Evolutionary conservation across 148 eudicot genomes (phyloP).

Genomic region (Amaranthus hypochondriacus): DNA sequence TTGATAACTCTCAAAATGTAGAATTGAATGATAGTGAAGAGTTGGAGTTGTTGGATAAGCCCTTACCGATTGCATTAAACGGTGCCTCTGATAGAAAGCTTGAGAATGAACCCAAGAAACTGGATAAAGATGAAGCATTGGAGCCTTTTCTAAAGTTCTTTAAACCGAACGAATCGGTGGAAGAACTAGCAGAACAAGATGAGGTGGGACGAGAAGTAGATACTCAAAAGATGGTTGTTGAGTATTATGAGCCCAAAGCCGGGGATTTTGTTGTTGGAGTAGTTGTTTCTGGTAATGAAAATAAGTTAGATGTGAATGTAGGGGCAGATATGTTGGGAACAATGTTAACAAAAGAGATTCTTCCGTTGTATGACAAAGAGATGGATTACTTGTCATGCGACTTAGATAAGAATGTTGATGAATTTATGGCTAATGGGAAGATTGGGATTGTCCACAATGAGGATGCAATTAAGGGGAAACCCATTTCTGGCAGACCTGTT

Average conservation of each 20-base stretch:
- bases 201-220: constrained; percentile 19
- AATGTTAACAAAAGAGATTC: constrained; percentile 91
- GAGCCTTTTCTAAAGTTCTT: constrained; percentile 81
- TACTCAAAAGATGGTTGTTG: constrained; percentile 44
- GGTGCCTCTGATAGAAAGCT: constrained; percentile 26
- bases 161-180: constrained; percentile 41
- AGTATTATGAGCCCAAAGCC: constrained; percentile 82
- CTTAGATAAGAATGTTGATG: constrained; percentile 53
- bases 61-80: constrained; percentile 44
- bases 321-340: constrained; percentile 83
- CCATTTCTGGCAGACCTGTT: constrained; percentile 57
- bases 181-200: constrained; percentile 27
- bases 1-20: constrained; percentile 32
- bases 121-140: constrained; percentile 54
- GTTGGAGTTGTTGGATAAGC: constrained; percentile 69
- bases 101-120: constrained; percentile 31
- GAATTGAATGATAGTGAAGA: constrained; percentile 39
- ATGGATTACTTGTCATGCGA: constrained; percentile 73
- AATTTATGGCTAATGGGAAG: constrained; percentile 67
- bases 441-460: constrained; percentile 63
- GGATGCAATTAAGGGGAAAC: constrained; percentile 46
- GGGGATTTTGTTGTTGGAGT: constrained; percentile 93
- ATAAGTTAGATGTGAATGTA: constrained; percentile 83
- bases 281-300: constrained; percentile 84
- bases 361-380: constrained; percentile 81